These are phyloP conservation scores for Mycena metata DNA, from an alignment of 768 basidiomycete species.

Conservation along the genomic window DNA sequence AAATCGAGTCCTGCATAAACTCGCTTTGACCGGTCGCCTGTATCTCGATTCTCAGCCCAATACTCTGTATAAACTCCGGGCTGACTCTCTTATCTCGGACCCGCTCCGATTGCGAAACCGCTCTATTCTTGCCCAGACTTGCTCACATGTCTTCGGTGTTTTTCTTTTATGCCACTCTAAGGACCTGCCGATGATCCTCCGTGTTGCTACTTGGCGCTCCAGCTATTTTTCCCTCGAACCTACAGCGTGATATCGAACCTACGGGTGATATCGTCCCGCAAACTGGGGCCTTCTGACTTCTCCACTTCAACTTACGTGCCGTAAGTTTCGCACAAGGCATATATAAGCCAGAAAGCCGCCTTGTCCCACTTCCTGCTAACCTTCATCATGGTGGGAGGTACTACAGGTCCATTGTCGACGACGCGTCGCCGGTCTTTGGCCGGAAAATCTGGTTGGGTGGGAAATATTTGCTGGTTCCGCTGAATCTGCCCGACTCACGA, in stretches of 20 bases:
- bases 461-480: constrained; percentile 30
- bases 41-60: background rate
- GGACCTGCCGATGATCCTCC: background rate
- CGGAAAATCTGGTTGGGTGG: constrained; percentile 78
- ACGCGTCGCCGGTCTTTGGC: constrained; percentile 67
- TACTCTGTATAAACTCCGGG: background rate
- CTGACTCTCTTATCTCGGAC: background rate
- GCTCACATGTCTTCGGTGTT: no score
- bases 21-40: background rate
- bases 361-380: constrained; percentile 1
- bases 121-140: no score
- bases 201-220: background rate
- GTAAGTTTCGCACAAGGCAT: constrained; percentile 9
- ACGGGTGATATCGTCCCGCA: constrained; percentile 5
- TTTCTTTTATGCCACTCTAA: no score
- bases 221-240: background rate
- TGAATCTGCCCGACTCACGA: constrained; percentile 6
- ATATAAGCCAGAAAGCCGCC: constrained; percentile 4
- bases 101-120: no score
- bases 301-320: constrained; percentile 7
- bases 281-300: no score
- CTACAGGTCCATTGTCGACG: constrained; percentile 51
- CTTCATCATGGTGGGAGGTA: constrained; percentile 60
- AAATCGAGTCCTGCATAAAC: background rate
- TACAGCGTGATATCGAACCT: background rate